phyloP scores from a whole-genome alignment of 2,329 filamentous ascomycete species.

The Stachybotrys chlorohalonatus region DNA sequence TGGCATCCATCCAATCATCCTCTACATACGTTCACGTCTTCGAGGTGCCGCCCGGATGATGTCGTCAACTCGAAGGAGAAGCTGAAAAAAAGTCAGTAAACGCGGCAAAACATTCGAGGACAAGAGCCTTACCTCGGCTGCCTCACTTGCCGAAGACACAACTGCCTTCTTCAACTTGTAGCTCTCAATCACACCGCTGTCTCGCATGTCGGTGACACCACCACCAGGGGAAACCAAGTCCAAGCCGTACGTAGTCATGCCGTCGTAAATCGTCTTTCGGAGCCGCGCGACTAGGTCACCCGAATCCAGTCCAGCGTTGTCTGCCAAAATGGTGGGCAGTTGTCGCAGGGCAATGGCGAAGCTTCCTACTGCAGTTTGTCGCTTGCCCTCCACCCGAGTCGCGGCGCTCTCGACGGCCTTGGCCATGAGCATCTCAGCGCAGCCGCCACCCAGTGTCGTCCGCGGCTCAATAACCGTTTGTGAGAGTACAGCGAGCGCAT shows the following conservation, averaged over 20 bases:
- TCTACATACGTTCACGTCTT: conserved; percentile 29
- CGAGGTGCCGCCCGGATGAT: conserved; percentile 92
- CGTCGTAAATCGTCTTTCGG: conserved; percentile 89
- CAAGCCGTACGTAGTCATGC: conserved; percentile 83
- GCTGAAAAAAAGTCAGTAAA: conserved; percentile 35
- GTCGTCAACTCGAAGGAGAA: conserved; percentile 90
- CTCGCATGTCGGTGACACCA: conserved; percentile 90
- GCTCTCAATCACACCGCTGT: conserved; percentile 90
- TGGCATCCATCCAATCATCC: conserved; percentile 5
- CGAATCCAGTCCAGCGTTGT: conserved; percentile 94
- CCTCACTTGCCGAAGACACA: conserved; percentile 90
- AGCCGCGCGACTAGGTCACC: conserved; percentile 87
- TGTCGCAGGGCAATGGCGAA: conserved; percentile 87
- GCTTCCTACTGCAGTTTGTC: conserved; percentile 82
- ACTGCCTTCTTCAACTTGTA: conserved; percentile 99
- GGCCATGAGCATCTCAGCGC: conserved; percentile 98
- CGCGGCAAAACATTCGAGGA: neutral
- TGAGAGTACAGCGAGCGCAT: conserved; percentile 89
- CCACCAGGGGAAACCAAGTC: conserved; percentile 85
- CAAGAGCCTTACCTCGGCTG: conserved; percentile 69
- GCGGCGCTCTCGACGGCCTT: conserved; percentile 93
- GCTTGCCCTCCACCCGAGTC: conserved; percentile 93
- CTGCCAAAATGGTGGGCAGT: conserved; percentile 89
- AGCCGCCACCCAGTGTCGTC: conserved; percentile 90
- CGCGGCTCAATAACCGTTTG: conserved; percentile 93